Base-by-base conservation (phyloP, 352 stramenopile genomes). In the Phytopythium litorale region DNA sequence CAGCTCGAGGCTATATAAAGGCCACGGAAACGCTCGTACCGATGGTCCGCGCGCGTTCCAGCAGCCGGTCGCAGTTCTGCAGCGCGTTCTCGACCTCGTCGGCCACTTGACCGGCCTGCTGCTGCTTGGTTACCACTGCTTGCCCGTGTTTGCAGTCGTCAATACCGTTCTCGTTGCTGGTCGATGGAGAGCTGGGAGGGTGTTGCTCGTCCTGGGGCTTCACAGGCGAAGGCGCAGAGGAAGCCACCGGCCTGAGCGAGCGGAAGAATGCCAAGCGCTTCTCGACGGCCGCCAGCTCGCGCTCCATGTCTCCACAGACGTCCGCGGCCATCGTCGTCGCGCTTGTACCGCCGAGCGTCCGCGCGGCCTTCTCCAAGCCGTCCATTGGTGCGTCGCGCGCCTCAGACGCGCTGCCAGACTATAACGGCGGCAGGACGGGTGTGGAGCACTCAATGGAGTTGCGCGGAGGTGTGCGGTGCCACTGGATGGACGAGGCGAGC, bases 51-150 rank as follows among this genome's bases (percentile, higher is more conserved):
- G 64, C 71, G 6, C 68, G 68, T 28, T 71, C 67, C 51, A 90
- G 56, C 13, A 90, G 73, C 23, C 72, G 68, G 21, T 88, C 75
- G 45, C 78, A 90, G 33, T 79, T 81, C 13, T 63, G 51, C 5
- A 90, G 58, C 42, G 79, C 78, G 48, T 60, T 75, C 48, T 86
- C 81, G 16, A 90, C 71, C 63, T 88, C 76, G 16, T 87, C 72
- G 0, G 69, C 75, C 1, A 88, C 73, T 42, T 83, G 63, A 8
- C 69, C 77, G 1, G 73, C 73, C 33, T 77, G 57, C 58, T 76
- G 67, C 19, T 74, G 63, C 18, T 72, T 32, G 28, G 64, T 21
- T 48, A 66, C 23, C 63, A 42, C n/a, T 65, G 51, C 5, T n/a
- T n/a, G 6, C 8, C 5, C 9, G n/a, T 0, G 19, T 21, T 21